A percentile compares a stretch with the other conserved stretches of the same genome.
Evolutionary conservation across 768 basidiomycete species (phyloP).

Genomic region (Cystoderma amianthinum): DNA sequence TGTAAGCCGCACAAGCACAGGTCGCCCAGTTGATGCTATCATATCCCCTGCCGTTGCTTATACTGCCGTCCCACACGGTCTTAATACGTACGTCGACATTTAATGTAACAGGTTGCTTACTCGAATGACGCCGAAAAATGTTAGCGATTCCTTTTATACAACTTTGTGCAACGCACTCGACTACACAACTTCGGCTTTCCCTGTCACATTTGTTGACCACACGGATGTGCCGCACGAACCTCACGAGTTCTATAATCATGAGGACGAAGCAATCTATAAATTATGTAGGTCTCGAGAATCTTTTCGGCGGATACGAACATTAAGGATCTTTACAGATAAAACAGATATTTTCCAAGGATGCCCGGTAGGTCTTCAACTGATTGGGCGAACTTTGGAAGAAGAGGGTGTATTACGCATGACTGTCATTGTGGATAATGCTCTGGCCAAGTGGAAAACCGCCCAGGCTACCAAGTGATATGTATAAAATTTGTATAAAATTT

Average conservation of each 20-base stretch:
- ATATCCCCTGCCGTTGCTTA: constrained; percentile 57
- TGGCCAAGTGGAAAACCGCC: constrained; percentile 29
- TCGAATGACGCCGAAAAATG: background rate
- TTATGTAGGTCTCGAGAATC: constrained; percentile 36
- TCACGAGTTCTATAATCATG: constrained; percentile 42
- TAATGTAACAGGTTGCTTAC: background rate
- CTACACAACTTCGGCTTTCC: constrained; percentile 51
- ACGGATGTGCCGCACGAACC: constrained; percentile 37
- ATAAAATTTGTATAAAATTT: background rate
- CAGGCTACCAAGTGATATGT: constrained; percentile 1
- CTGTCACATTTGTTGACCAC: constrained; percentile 58
- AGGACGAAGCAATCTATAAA: constrained; percentile 46
- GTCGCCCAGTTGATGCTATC: constrained; percentile 68
- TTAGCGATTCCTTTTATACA: constrained; percentile 53
- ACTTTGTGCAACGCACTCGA: constrained; percentile 61
- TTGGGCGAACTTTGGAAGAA: constrained; percentile 63
- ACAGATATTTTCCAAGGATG: constrained; percentile 43
- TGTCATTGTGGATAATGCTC: constrained; percentile 51
- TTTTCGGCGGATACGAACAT: background rate
- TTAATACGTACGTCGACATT: constrained; percentile 34
- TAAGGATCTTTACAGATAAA: constrained; percentile 33
- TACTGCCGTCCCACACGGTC: constrained; percentile 57
- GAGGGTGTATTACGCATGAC: constrained; percentile 68
- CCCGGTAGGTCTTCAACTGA: constrained; percentile 61
- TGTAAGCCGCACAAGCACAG: constrained; percentile 43